These are phyloP conservation scores for Obba rivulosa DNA, from an alignment of 768 basidiomycete species.

Conservation along the genomic window DNA sequence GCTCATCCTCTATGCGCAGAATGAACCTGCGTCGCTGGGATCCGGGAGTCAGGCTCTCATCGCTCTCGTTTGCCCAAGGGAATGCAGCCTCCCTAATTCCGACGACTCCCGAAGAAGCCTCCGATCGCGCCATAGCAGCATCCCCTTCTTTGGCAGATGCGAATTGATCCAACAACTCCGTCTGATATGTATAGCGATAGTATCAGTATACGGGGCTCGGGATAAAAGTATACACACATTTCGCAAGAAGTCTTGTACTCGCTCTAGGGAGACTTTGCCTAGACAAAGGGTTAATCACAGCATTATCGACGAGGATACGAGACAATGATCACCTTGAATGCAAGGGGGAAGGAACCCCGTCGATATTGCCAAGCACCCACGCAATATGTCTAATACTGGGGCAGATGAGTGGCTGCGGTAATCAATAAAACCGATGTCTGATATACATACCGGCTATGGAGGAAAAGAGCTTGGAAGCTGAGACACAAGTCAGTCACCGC, in stretches of 20 bases:
- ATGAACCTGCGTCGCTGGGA: slow-evolving; percentile 40
- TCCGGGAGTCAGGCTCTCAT: slow-evolving; percentile 19
- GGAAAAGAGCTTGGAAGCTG: slow-evolving; percentile 34
- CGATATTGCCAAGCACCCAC: slow-evolving; percentile 34
- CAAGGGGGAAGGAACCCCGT: slow-evolving; percentile 26
- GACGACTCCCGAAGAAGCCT: slow-evolving; percentile 27
- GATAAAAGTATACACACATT: slow-evolving; percentile 3
- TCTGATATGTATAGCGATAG: slow-evolving; percentile 21
- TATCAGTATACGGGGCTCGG: neutral
- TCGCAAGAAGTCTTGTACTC: slow-evolving; percentile 34
- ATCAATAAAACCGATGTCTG: neutral
- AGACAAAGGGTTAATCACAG: neutral
- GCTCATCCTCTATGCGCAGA: slow-evolving; percentile 44
- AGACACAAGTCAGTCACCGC: neutral
- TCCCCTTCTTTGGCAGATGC: slow-evolving; percentile 9
- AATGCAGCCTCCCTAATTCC: slow-evolving; percentile 55
- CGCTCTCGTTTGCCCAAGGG: slow-evolving; percentile 44
- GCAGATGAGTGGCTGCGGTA: slow-evolving; percentile 33
- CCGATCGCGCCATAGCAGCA: slow-evolving; percentile 5
- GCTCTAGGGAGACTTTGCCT: slow-evolving; percentile 32
- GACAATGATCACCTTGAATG: slow-evolving; percentile 39
- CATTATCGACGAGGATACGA: slow-evolving; percentile 29
- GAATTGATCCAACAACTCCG: slow-evolving; percentile 45
- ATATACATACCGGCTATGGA: slow-evolving; percentile 25
- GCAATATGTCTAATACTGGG: slow-evolving; percentile 53